These are phyloP conservation scores for Jamesozyma rosinii DNA, from an alignment of 805 yeast genomes.

Conservation along the genomic window DNA sequence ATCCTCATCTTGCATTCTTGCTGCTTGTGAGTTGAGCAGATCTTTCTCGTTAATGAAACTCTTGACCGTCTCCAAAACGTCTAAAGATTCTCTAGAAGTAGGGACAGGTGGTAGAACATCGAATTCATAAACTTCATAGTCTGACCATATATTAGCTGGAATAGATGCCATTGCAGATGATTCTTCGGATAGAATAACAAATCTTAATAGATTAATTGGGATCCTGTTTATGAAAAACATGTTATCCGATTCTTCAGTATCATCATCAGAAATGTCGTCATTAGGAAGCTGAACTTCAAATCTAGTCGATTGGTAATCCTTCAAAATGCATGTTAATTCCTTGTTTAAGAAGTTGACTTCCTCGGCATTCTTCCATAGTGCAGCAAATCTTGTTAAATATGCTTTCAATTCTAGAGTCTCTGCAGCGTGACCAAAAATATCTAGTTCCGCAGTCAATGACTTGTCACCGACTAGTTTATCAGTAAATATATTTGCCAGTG, in stretches of 20 bases:
- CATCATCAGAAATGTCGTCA: not conserved
- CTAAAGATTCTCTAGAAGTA: constrained; percentile 29
- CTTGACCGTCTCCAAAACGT: constrained; percentile 29
- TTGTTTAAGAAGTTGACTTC: constrained; percentile 41
- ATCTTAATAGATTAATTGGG: constrained; percentile 56
- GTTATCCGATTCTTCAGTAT: constrained; percentile 4
- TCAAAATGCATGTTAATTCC: constrained; percentile 30
- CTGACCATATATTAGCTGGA: constrained; percentile 52
- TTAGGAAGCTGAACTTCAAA: not conserved
- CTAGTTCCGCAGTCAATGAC: constrained; percentile 11
- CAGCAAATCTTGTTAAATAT: constrained; percentile 47
- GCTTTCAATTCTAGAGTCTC: constrained; percentile 41
- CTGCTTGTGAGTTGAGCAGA: constrained; percentile 18
- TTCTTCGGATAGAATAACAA: constrained; percentile 63
- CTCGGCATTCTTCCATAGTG: constrained; percentile 44
- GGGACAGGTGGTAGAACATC: constrained; percentile 61
- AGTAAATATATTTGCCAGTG: constrained; percentile 24
- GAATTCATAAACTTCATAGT: constrained; percentile 55
- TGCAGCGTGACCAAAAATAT: constrained; percentile 13
- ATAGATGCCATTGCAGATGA: constrained; percentile 60
- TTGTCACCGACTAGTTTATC: constrained; percentile 22
- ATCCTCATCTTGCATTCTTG: constrained; percentile 28
- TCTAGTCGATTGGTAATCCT: constrained; percentile 8
- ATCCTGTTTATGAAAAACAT: constrained; percentile 29
- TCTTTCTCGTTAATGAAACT: constrained; percentile 29